Conservation (phyloP, 305 asterid genomes). For the Petunia hybrid region DNA sequence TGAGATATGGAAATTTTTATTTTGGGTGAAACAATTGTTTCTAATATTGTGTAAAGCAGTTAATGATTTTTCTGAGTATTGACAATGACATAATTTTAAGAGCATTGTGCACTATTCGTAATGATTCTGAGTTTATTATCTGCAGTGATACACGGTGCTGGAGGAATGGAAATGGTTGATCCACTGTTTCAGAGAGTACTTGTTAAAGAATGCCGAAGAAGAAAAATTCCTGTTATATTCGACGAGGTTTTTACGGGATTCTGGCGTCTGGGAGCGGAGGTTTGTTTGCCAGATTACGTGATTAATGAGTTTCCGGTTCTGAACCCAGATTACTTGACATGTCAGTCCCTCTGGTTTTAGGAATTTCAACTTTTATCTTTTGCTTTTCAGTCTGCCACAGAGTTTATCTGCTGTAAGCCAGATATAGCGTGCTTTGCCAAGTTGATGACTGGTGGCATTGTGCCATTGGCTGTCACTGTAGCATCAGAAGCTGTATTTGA, state of each 20-base stretch:
- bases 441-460: conserved; percentile 96
- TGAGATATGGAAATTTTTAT: too few relatives aligned
- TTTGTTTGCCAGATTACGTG: conserved; percentile 42
- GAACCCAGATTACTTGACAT: background rate
- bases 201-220: conserved; percentile 75
- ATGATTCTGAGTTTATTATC: conserved; percentile 26
- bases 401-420: conserved; percentile 81
- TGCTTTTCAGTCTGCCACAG: conserved; percentile 82
- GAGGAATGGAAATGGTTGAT: conserved; percentile 96
- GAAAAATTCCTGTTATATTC: conserved; percentile 86
- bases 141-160: conserved; percentile 94
- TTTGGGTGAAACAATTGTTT: too few relatives aligned
- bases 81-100: background rate
- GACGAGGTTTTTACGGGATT: conserved; percentile 98
- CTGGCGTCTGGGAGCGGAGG: conserved; percentile 99
- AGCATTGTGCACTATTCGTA: background rate
- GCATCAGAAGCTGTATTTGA: conserved; percentile 80
- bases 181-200: conserved; percentile 94
- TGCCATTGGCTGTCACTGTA: conserved; percentile 93
- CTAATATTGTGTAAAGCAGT: too few relatives aligned
- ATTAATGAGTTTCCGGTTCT: conserved; percentile 21
- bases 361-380: conserved; percentile 32
- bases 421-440: conserved; percentile 96
- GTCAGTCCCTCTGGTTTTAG: conserved; percentile 26
- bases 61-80: background rate